A percentile compares a stretch with the other conserved stretches of the same genome.
Conservation (phyloP, 2,329 filamentous ascomycete species). For the Elsinoe australis region DNA sequence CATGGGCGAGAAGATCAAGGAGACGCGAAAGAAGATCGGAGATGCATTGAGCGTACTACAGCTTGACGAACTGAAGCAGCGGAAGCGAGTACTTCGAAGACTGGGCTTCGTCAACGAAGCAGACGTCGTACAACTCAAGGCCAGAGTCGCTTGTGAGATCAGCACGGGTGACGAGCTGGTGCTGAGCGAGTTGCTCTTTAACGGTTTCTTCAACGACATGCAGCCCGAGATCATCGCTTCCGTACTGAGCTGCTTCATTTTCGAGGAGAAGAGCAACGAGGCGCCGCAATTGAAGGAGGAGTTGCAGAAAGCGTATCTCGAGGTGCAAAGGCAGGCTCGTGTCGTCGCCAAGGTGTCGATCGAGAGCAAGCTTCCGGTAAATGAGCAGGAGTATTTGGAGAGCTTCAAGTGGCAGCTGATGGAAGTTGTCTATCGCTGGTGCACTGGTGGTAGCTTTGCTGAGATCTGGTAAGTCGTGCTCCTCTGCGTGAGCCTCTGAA, state of each 20-base stretch:
- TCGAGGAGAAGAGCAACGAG: constrained; percentile 88
- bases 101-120: constrained; percentile 92
- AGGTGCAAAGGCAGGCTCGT: constrained; percentile 79
- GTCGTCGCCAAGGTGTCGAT: constrained; percentile 87
- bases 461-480: constrained; percentile 75
- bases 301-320: constrained; percentile 73
- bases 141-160: constrained; percentile 94
- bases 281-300: constrained; percentile 67
- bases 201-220: constrained; percentile 95
- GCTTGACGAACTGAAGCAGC: constrained; percentile 89
- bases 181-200: constrained; percentile 87
- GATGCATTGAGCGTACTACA: constrained; percentile 83
- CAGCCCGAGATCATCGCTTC: constrained; percentile 80
- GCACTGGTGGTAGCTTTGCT: constrained; percentile 79
- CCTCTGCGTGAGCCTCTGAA: constrained; percentile 9
- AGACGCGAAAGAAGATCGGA: constrained; percentile 76
- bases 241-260: constrained; percentile 87
- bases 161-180: constrained; percentile 93
- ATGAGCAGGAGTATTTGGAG: constrained; percentile 87
- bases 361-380: constrained; percentile 88
- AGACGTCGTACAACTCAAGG: constrained; percentile 94
- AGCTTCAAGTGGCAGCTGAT: constrained; percentile 92
- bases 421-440: constrained; percentile 92
- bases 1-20: constrained; percentile 71
- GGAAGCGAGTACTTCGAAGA: constrained; percentile 88